A percentile compares a stretch with the other conserved stretches of the same genome.
Evolutionary conservation across 257 asterid species (phyloP).

Genomic region (Rauvolfia tetraphylla): DNA sequence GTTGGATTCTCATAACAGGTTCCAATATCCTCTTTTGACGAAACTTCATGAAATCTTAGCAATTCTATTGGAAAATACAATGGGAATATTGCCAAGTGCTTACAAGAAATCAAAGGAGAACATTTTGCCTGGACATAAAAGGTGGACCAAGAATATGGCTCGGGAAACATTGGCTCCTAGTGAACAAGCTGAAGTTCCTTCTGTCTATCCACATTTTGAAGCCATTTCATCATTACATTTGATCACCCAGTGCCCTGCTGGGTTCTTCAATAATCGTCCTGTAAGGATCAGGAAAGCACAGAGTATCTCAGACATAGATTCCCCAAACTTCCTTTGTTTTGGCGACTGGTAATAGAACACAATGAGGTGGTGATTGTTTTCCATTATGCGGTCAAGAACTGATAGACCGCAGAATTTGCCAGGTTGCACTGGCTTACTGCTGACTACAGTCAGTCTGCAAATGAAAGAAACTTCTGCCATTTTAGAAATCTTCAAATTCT

Average conservation of each 20-base stretch:
- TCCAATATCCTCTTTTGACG: too few species aligned
- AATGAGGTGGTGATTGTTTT: conserved; percentile 32
- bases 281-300: conserved; percentile 33
- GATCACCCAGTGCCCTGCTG: conserved; percentile 47
- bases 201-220: conserved; percentile 50
- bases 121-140: conserved; percentile 56
- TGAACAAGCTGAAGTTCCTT: conserved; percentile 50
- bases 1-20: too few species aligned
- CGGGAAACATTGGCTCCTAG: conserved; percentile 61
- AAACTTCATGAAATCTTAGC: not conserved
- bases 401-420: conserved; percentile 42
- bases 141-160: conserved; percentile 56
- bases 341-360: conserved; percentile 42
- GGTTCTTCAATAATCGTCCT: conserved; percentile 40
- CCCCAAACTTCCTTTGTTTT: conserved; percentile 20
- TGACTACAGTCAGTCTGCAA: conserved; percentile 49
- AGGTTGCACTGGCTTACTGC: conserved; percentile 46
- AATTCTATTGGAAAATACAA: not conserved
- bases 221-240: conserved; percentile 68
- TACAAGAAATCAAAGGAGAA: too few species aligned
- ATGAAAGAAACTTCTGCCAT: conserved; percentile 48
- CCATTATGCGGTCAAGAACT: conserved; percentile 52
- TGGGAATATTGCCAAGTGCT: not conserved
- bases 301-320: conserved; percentile 37
- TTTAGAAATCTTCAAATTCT: not conserved